Base-by-base conservation (phyloP, 73 alveolate genomes). In the Paramecium pentaurelia region DNA sequence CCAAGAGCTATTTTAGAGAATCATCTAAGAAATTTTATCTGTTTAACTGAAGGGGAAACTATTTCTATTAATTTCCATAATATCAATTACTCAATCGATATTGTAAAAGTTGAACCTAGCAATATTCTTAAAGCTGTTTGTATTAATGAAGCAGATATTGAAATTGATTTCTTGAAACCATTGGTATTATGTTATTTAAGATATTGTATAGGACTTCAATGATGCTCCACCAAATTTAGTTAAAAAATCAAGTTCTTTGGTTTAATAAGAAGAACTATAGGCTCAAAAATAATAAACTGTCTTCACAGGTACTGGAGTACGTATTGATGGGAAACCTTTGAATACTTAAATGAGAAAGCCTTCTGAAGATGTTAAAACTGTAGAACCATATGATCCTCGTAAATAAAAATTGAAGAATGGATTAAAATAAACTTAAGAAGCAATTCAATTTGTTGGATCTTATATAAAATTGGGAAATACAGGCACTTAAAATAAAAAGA, bases 1-100 rank as follows among this genome's bases (percentile, higher is more conserved):
- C 99, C 99, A 10, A 97, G 97, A 80, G 98, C 99, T 37, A 97
- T 98, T 49, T 93, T 98, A 28, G 99, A 96, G 83, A 96, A 93
- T 54, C 97, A 96, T 85, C 89, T 98, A 58, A 97, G 99, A 83
- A 96, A 97, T 93, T 98, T 97, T 91, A 86, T 96, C 22, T 95
- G 98, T 87, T 93, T 97, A 58, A 96, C 96, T 60, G 94, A 98
- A 93, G 99, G 99, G 1, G 99, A 98, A 80, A 96, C 99, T 30
- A 98, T 98, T 20, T 86, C 94, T 71, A 97, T 98, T 11, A 95
- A 93, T 87, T 97, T 96, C 88, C 93, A 92, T 20, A 96, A 95
- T 32, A 92, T 88, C 47, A 95, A 95, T 64, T 98, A 92, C 92
- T 77, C 73, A 92, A 95, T 98, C 8, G 99, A 98, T 86, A 96